Evolutionary conservation across 495 filamentous ascomycete genomes (phyloP).

Genomic region (Pseudoneurospora amorphoporcata): DNA sequence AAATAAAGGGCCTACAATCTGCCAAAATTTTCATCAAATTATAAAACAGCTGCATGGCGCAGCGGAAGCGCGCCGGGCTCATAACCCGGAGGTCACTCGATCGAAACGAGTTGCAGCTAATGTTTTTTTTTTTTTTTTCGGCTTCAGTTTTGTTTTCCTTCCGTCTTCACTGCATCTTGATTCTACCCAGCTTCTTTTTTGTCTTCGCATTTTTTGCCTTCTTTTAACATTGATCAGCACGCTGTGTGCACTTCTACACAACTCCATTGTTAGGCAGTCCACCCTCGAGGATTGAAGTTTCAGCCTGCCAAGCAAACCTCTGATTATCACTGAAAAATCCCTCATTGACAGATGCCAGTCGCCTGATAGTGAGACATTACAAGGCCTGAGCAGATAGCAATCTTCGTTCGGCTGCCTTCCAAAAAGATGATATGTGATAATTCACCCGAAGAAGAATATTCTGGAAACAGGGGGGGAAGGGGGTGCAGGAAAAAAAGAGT

Average conservation of each 20-base stretch:
- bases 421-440: neutral
- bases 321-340: neutral
- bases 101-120: conserved; percentile 8
- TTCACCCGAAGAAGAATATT: neutral
- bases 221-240: too few species aligned
- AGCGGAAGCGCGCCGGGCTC: conserved; percentile 10
- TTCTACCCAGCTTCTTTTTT: too few species aligned
- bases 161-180: neutral
- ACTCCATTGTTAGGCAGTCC: neutral
- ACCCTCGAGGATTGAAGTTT: neutral
- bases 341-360: neutral
- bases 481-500: neutral
- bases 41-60: conserved; percentile 5
- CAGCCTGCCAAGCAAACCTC: neutral
- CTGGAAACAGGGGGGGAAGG: neutral
- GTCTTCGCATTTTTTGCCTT: neutral
- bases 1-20: neutral
- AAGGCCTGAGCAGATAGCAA: neutral
- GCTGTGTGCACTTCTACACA: neutral
- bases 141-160: neutral
- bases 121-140: neutral
- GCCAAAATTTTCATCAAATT: neutral
- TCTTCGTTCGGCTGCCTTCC: neutral
- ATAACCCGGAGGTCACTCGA: conserved; percentile 10
- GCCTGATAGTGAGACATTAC: neutral